Conservation (phyloP, 257 asterid species). For the Solanum appendiculatum region DNA sequence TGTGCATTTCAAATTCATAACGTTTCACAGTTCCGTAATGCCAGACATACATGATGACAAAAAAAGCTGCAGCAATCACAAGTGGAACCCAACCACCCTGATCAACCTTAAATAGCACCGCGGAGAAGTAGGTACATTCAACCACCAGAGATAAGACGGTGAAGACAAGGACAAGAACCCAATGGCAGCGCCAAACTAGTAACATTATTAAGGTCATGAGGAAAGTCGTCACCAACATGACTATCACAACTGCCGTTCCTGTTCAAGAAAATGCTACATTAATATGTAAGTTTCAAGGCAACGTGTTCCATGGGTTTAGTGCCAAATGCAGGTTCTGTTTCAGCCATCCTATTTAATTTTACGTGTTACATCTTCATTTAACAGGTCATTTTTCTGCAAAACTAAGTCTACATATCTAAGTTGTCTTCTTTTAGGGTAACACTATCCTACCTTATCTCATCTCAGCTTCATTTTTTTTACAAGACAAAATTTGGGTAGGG, state of each 20-base stretch:
- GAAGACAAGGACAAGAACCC: slow-evolving; percentile 71
- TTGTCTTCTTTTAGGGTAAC: background rate
- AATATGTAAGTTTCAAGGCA: background rate
- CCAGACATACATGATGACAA: slow-evolving; percentile 87
- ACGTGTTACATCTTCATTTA: background rate
- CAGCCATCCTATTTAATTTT: background rate
- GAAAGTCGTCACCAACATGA: slow-evolving; percentile 89
- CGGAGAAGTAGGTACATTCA: slow-evolving; percentile 81
- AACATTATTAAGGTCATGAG: slow-evolving; percentile 88
- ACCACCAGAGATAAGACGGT: slow-evolving; percentile 60
- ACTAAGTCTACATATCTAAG: background rate
- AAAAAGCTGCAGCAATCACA: slow-evolving; percentile 78
- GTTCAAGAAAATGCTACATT: slow-evolving; percentile 6
- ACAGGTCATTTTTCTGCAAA: background rate
- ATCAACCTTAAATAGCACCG: slow-evolving; percentile 72
- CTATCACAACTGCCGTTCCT: slow-evolving; percentile 96
- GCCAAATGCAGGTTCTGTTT: background rate
- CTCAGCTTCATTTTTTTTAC: background rate
- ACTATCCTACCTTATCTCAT: background rate
- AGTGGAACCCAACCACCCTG: slow-evolving; percentile 99
- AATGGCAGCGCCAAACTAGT: slow-evolving; percentile 92
- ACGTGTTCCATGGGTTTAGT: background rate
- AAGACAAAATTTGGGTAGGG: background rate
- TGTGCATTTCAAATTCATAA: slow-evolving; percentile 89
- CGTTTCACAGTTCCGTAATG: slow-evolving; percentile 83